Base-by-base conservation (phyloP, 2,329 filamentous ascomycete species). In the Emmonsiellopsis sp. region DNA sequence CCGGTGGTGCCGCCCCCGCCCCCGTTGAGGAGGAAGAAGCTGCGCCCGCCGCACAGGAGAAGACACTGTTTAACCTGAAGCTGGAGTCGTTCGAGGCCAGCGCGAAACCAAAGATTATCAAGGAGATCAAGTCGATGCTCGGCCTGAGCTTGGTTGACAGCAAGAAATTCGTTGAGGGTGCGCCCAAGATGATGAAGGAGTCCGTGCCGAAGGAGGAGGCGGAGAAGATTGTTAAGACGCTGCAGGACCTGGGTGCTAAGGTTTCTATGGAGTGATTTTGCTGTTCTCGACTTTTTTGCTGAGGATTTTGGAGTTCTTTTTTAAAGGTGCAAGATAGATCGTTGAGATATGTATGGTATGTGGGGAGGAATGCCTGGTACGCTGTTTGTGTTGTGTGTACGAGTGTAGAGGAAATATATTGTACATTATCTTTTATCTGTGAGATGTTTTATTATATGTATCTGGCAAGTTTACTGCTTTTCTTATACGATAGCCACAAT, bases 151-250 rank as follows among this genome's bases (percentile, higher is more conserved):
- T 99, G 77, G 94, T 99, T 63, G 93, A 99, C 75, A 95, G 88
- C 77, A 99, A 99, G 86, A 99, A 99, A 80, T 99, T 99, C 67
- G 93, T 98, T 61, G 93, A 99, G 81, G 89, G 88, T 68, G 91
- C 88, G 62, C 93, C 93, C 60, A 99, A 99, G 86, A 77, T 88
- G 73, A 88, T 99, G 88, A 97, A 97, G 85, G 93, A 99, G 77
- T 91, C 87, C 50, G 90, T 98, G 62, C 87, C 92, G 59, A 99
- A 98, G 83, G 93, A 99, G 68, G 94, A 99, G 72, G 90, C 89
- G 6, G 92, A 97, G 81, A 98, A 98, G 85, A 96, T 98, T 67
- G 83, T 98, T 55, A 88, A 88, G 72, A 84, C 88, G 42, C 81
- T 99, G 78, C 97, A 97, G 83, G 91, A 82, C 61, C 77, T 99